phyloP scores from a whole-genome alignment of 371 early-diverging fungal genomes.

The Dinochytrium kinnereticum region DNA sequence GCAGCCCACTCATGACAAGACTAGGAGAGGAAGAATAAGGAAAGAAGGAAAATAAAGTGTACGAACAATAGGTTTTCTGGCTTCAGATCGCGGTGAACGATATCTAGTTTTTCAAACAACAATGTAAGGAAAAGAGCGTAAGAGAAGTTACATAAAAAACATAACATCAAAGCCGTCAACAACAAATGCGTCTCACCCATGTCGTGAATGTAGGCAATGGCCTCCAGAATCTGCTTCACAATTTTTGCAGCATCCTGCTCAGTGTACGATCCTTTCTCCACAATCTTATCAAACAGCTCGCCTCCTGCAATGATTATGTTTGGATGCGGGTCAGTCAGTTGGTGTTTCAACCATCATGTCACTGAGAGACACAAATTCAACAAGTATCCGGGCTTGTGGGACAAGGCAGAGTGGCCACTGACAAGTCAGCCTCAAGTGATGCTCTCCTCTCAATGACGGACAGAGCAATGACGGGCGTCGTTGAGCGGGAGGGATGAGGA shows the following conservation, averaged over 20 bases:
- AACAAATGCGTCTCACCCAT: constrained; percentile 42
- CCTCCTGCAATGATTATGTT: too few species aligned
- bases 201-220: constrained; percentile 41
- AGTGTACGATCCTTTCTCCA: constrained; percentile 81
- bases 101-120: not conserved
- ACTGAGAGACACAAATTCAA: too few species aligned
- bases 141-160: constrained; percentile 54
- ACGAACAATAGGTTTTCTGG: constrained; percentile 54
- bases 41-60: not conserved
- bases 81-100: constrained; percentile 29
- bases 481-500: not conserved
- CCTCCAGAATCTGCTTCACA: constrained; percentile 12
- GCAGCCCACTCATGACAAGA: too few species aligned
- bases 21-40: not conserved
- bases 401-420: too few species aligned
- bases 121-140: not conserved
- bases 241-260: constrained; percentile 84
- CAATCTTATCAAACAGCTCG: constrained; percentile 88
- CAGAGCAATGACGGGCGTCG: too few species aligned
- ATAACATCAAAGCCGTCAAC: constrained; percentile 66
- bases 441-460: too few species aligned
- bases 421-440: too few species aligned
- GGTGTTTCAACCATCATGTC: too few species aligned
- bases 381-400: too few species aligned
- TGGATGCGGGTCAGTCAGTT: too few species aligned